Evolutionary conservation across 495 filamentous ascomycete species (phyloP), one percentile per base, ranked within the genome.

Genomic region (Penicillium flavigenum): DNA sequence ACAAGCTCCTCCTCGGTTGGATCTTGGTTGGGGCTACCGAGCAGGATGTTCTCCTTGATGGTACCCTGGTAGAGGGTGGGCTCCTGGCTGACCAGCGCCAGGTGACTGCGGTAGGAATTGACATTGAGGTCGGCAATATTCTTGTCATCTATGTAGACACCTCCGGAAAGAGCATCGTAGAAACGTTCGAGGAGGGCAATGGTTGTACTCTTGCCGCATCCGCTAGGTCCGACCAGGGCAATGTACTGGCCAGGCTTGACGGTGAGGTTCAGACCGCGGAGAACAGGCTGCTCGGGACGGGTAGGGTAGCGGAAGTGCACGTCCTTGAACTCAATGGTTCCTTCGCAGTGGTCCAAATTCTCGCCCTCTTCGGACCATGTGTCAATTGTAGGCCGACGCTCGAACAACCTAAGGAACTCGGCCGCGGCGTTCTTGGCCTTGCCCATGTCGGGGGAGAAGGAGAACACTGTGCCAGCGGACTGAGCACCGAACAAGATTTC

Each of bases 31-130:
- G 83, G 81, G 11, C 79, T 78, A 20, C 89, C 89, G 5, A 96
- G 76, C 6, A 94, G 68, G 55, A 96, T 84, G 63, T 95, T 95
- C 45, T 96, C 91, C 47, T 82, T 80, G 63, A 96, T 87, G 3
- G 86, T 90, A 24, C 91, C 91, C 59, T 92, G 89, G 72, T 93
- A 95, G 10, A 96, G 71, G 4, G 88, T 94, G 14, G 91, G 89
- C 61, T 96, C 91, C 65, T 96, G 91, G 49, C 85, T 88, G 17
- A 96, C 91, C 45, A 96, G 83, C 8, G 90, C 85, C 24, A 96
- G 71, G 68, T 86, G 83, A 24, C 77, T 81, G 39, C 91, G 83
- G 71, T 95, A 95, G 19, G 86, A 81, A 68, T 87, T 90, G 64
- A 93, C 75, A 60, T 92, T 89, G n/a, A 92, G 66, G 32, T 76